Base-by-base conservation (phyloP, 129 eudicot species). In the Artemisia annua region DNA sequence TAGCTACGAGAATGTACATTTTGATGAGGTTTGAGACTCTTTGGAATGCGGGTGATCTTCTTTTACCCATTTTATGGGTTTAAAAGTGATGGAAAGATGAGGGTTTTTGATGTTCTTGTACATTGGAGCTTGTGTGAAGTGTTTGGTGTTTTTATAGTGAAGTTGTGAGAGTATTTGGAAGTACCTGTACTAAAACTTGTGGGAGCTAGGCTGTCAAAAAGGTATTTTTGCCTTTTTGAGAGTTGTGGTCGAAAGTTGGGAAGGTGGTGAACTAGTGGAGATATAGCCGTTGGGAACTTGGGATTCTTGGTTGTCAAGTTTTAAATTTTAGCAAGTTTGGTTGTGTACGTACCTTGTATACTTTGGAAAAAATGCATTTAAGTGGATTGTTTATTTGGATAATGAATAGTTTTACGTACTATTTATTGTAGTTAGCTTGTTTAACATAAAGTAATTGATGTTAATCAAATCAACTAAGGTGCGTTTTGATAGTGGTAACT, bases 21-120 rank as follows among this genome's bases (percentile, higher is more conserved):
- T 77, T 87, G 26, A 83, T 81, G 72, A 90, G 71, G 26, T 65
- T 76, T 70, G 93, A 79, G 51, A 85, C 87, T 79, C 85, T 90
- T 67, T 79, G 85, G 19, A 83, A 74, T 58, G 85, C 65, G 32
- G 77, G 75, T 62, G 85, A 70, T 63, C 77, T 76, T 81, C 81
- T 87, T 66, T 67, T 87, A 51, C 87, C 77, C 95, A 87, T 87
- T 69, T 85, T 83, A 39, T 11, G 18, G 20, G 32, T 19, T 50
- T 53, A 50, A 63, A 52, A 35, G 64, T 9, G 54, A 63, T 43
- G 35, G 19, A 60, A 10, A 3, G 60, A 49, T 39, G 20, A 61
- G 24, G 30, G 44, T 32, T 44, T 19, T 26, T 28, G 63, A n/a
- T 59, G 48, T 60, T 32, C 39, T 16, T 32, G 73, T 4, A 30